A percentile compares a stretch with the other conserved stretches of the same genome.
Conservation (phyloP, 305 asterid species). For the Vinca major region DNA sequence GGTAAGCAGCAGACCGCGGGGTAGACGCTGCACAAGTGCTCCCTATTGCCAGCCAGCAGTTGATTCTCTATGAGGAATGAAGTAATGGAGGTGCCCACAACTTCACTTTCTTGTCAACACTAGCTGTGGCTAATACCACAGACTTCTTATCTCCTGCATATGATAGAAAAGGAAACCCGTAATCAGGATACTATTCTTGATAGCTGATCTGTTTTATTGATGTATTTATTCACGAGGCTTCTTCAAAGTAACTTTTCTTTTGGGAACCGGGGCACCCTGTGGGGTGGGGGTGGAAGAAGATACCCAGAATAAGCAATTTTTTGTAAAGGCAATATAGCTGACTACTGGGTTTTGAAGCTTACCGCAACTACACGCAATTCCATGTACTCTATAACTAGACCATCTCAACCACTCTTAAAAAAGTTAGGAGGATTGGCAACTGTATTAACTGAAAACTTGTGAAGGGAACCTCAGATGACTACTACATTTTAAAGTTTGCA, state of each 20-base stretch:
- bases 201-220: background rate
- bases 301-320: no score
- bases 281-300: no score
- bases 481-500: no score
- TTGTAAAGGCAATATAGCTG: no score
- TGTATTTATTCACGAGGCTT: background rate
- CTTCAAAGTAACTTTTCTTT: background rate
- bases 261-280: no score
- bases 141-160: constrained; percentile 46
- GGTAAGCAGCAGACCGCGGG: background rate
- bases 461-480: no score
- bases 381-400: no score
- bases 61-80: constrained; percentile 19
- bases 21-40: constrained; percentile 1
- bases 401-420: no score
- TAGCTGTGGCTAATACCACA: constrained; percentile 62
- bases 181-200: background rate
- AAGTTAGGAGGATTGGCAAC: no score
- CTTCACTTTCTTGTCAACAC: constrained; percentile 92
- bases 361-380: no score
- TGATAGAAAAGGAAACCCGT: constrained; percentile 4
- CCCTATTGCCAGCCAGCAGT: background rate
- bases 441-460: no score
- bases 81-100: constrained; percentile 74
- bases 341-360: no score